A percentile compares a stretch with the other conserved stretches of the same genome.
These are phyloP conservation scores for Paxillus involutus DNA, from an alignment of 768 basidiomycete species.

Conservation along the genomic window DNA sequence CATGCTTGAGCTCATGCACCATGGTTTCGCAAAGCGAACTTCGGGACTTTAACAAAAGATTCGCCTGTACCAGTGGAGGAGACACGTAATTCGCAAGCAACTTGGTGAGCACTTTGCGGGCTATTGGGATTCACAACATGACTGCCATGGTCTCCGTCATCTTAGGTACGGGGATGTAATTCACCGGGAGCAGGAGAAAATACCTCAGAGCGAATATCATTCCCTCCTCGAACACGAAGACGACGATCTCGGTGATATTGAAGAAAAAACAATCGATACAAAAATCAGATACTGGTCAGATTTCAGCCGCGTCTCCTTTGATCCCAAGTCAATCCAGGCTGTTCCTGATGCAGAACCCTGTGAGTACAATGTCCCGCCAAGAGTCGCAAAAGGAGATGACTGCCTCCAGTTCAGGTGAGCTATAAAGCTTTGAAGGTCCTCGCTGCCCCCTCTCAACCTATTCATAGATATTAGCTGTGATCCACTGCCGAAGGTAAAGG, in stretches of 20 bases:
- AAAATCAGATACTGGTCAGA: conserved; percentile 51
- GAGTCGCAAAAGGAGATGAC: conserved; percentile 51
- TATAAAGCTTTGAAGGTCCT: conserved; percentile 46
- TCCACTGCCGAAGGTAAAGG: neutral
- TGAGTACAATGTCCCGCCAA: conserved; percentile 54
- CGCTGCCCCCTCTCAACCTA: conserved; percentile 35
- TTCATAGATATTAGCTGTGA: neutral
- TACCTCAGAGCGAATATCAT: conserved; percentile 59
- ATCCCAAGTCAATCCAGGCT: conserved; percentile 63
- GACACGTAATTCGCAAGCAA: conserved; percentile 12
- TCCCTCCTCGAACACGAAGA: conserved; percentile 34
- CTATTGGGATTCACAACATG: neutral
- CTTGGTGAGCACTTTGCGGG: conserved; percentile 16
- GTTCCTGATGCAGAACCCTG: conserved; percentile 49
- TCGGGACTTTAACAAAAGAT: conserved; percentile 53
- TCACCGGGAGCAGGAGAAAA: conserved; percentile 51
- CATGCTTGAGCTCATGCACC: conserved; percentile 5
- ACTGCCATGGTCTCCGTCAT: conserved; percentile 1
- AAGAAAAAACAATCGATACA: conserved; percentile 12
- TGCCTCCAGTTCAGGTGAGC: conserved; percentile 54
- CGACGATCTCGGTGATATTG: conserved; percentile 5
- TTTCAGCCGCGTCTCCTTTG: conserved; percentile 53
- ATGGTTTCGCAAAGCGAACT: conserved; percentile 48
- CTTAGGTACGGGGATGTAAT: conserved; percentile 49
- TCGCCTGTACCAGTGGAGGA: conserved; percentile 33